phyloP scores from a whole-genome alignment of 2,329 filamentous ascomycete genomes.

The Fusarium mexicanum region DNA sequence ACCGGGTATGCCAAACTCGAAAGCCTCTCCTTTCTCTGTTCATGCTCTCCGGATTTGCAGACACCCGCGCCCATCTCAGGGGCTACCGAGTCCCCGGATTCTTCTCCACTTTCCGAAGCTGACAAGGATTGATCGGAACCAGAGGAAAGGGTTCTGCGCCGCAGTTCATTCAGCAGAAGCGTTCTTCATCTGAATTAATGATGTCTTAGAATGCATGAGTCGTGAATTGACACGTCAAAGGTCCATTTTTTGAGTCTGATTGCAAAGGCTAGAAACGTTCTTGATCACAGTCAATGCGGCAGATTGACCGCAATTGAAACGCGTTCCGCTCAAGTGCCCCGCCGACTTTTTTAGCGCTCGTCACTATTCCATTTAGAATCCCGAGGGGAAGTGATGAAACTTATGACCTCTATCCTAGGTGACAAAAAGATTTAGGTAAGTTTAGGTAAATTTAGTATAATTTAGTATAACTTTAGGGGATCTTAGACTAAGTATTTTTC shows the following conservation, averaged over 20 bases:
- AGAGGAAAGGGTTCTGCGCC: neutral
- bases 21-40: neutral
- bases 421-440: too few relatives aligned
- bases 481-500: too few relatives aligned
- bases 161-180: neutral
- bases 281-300: neutral
- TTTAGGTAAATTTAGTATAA: too few relatives aligned
- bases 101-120: neutral
- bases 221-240: neutral
- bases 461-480: too few relatives aligned
- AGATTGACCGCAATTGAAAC: neutral
- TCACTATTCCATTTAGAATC: neutral
- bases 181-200: rapidly evolving
- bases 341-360: neutral
- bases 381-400: too few relatives aligned
- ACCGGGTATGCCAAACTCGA: neutral
- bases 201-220: neutral
- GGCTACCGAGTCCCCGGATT: neutral
- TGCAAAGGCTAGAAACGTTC: neutral
- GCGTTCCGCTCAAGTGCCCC: neutral
- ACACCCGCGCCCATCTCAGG: neutral
- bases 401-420: too few relatives aligned
- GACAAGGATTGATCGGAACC: neutral
- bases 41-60: neutral
- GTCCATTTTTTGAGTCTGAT: neutral